phyloP scores from a whole-genome alignment of 176 grass and related monocot species.

The Eragrostis nindensis region DNA sequence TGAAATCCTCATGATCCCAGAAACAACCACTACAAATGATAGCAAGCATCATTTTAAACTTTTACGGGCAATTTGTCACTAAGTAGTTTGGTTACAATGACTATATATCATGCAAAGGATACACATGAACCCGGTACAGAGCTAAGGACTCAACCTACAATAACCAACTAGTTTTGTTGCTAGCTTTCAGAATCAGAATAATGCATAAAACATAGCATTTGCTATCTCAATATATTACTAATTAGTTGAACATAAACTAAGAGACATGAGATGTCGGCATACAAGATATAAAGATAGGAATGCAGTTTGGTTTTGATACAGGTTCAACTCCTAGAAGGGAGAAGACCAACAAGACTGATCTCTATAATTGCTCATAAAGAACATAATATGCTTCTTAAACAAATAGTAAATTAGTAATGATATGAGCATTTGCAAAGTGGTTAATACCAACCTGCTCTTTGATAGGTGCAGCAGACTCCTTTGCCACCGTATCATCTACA shows the following conservation, averaged over 20 bases:
- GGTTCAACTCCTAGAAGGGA: conserved; percentile 2
- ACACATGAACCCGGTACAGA: neutral
- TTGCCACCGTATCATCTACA: conserved; percentile 27
- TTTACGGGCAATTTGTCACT: conserved; percentile 8
- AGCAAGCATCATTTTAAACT: neutral
- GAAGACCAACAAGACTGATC: conserved; percentile 20
- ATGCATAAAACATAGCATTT: neutral
- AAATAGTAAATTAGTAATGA: neutral
- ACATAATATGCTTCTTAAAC: conserved; percentile 23
- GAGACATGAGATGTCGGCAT: neutral
- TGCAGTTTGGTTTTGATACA: conserved; percentile 1
- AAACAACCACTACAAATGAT: neutral
- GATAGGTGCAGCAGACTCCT: conserved; percentile 31
- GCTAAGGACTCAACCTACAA: conserved; percentile 4
- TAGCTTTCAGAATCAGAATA: conserved; percentile 9
- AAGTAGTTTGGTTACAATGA: conserved; percentile 6
- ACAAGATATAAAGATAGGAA: neutral
- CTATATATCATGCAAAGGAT: neutral
- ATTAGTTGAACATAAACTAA: conserved; percentile 1
- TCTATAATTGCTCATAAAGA: conserved; percentile 23
- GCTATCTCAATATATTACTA: no score
- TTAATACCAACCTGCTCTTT: conserved; percentile 47
- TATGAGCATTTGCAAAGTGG: conserved; percentile 24
- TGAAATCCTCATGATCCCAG: neutral
- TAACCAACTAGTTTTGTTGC: conserved; percentile 10